These are phyloP conservation scores for Dichomitus squalens DNA, from an alignment of 1,284 basidiomycete species.

Conservation along the genomic window DNA sequence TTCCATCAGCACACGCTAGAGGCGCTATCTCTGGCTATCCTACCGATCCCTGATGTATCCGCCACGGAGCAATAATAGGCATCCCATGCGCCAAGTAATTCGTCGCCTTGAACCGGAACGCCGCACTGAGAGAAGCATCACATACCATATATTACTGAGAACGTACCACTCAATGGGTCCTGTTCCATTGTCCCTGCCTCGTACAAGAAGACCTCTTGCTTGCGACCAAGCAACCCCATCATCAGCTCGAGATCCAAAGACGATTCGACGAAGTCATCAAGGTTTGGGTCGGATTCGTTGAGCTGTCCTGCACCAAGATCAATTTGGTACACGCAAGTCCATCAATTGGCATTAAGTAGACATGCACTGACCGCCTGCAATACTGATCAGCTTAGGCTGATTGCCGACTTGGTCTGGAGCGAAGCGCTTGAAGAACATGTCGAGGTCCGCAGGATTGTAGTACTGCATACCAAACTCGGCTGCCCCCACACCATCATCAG, in stretches of 20 bases:
- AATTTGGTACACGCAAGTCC: background rate
- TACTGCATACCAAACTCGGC: slow-evolving; percentile 53
- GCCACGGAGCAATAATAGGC: background rate
- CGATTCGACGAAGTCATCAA: slow-evolving; percentile 49
- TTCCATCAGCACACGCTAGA: no score
- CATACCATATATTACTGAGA: background rate
- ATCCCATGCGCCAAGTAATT: slow-evolving; percentile 4
- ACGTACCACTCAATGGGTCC: background rate
- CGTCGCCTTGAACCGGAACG: slow-evolving; percentile 1
- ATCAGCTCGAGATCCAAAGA: slow-evolving; percentile 54
- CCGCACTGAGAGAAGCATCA: background rate
- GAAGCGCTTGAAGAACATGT: slow-evolving; percentile 37
- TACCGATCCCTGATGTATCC: slow-evolving; percentile 39
- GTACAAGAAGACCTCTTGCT: slow-evolving; percentile 40
- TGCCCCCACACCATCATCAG: slow-evolving; percentile 10
- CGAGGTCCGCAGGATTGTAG: slow-evolving; percentile 43
- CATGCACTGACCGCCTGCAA: slow-evolving; percentile 45
- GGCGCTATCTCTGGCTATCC: slow-evolving; percentile 40
- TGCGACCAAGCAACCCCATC: slow-evolving; percentile 45
- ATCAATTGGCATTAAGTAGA: background rate
- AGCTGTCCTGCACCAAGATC: background rate
- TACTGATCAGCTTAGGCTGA: slow-evolving; percentile 25
- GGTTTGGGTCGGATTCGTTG: slow-evolving; percentile 27
- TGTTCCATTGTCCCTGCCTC: background rate
- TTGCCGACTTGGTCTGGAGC: slow-evolving; percentile 34